phyloP scores from a whole-genome alignment of 108 stramenopile genomes.

The Cyclotella choctawhatcheeana region DNA sequence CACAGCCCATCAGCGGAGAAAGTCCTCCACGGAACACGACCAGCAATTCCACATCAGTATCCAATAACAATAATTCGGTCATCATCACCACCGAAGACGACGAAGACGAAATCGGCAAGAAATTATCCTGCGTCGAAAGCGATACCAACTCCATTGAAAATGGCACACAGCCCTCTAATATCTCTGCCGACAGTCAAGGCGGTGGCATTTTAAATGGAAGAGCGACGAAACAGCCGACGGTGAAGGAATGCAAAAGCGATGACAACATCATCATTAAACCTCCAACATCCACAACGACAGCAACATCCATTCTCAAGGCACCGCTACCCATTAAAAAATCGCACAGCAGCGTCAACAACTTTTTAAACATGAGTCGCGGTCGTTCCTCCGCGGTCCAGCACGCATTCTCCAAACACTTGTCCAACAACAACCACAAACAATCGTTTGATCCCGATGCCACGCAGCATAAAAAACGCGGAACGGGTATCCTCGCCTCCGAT shows the following conservation, averaged over 20 bases:
- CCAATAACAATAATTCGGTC: no score
- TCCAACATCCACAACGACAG: not conserved
- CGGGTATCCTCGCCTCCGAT: slow-evolving; percentile 60
- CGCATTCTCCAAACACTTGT: no score
- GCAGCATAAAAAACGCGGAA: slow-evolving; percentile 29
- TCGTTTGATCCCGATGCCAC: slow-evolving; percentile 20
- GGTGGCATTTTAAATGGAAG: no score
- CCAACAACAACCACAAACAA: not conserved
- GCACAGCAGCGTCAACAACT: slow-evolving; percentile 2
- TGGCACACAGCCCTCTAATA: not conserved
- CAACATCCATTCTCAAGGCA: not conserved
- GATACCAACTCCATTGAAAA: not conserved
- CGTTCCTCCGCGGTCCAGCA: no score
- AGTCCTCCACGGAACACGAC: no score
- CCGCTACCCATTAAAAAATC: not conserved
- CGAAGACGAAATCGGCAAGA: slow-evolving; percentile 31
- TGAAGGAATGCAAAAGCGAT: no score
- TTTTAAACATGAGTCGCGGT: not conserved
- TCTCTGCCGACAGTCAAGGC: not conserved
- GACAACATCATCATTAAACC: not conserved
- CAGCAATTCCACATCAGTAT: no score
- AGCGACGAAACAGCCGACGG: no score
- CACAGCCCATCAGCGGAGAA: no score
- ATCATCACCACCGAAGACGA: slow-evolving; percentile 52
- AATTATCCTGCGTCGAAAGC: not conserved